Percentiles rank a stretch among this genome's conserved stretches.
phyloP scores from a whole-genome alignment of 805 yeast species.

The Nakazawaea molendinolei region DNA sequence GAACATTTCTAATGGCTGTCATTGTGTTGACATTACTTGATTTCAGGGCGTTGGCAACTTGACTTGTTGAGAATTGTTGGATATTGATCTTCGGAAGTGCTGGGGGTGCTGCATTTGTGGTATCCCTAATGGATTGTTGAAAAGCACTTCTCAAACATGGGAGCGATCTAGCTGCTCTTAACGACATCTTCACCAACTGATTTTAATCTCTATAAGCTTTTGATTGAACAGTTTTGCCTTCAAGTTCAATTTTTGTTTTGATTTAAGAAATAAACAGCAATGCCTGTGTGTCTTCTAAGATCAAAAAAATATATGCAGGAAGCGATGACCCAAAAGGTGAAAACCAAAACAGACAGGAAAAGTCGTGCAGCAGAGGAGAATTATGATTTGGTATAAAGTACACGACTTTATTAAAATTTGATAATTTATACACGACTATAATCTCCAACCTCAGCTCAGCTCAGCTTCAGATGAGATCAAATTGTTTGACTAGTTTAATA shows the following conservation, averaged over 20 bases:
- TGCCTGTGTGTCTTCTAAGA: background rate
- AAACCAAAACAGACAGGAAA: conserved; percentile 1
- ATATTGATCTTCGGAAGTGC: conserved; percentile 2
- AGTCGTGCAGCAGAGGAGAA: no score
- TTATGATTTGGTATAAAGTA: no score
- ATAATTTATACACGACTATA: no score
- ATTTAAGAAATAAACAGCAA: background rate
- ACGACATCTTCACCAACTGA: conserved; percentile 14
- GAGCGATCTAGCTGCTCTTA: conserved; percentile 28
- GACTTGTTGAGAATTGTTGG: conserved; percentile 8
- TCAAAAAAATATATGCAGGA: no score
- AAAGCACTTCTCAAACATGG: conserved; percentile 25
- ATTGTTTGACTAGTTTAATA: no score
- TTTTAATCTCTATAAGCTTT: background rate
- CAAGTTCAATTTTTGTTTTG: background rate
- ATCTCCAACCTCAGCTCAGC: no score
- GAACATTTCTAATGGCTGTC: conserved; percentile 21
- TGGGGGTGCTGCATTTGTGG: conserved; percentile 8
- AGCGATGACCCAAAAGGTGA: conserved; percentile 1
- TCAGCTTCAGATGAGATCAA: no score
- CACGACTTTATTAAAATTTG: no score
- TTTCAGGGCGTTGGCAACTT: conserved; percentile 3
- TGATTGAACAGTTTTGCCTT: no score
- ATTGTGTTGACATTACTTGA: background rate
- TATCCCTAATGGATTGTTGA: conserved; percentile 18